Conservation (phyloP, 106 monocot species). For the Dactylorhiza incarnata region DNA sequence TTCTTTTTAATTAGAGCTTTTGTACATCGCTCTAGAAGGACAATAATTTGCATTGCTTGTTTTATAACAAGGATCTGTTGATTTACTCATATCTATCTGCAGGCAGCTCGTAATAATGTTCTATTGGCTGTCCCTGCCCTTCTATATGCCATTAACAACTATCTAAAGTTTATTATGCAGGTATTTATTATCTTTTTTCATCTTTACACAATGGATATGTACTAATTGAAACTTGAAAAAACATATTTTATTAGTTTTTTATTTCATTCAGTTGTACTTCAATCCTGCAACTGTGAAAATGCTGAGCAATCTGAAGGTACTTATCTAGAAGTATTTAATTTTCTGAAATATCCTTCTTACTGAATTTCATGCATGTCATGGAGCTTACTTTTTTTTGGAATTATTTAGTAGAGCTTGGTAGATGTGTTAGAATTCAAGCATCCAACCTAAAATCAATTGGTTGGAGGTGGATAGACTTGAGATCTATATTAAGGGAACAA, state of each 20-base stretch:
- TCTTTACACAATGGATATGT: neutral
- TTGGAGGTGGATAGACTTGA: too few species aligned
- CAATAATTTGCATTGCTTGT: too few species aligned
- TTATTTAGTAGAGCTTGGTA: too few species aligned
- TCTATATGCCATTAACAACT: conserved; percentile 76
- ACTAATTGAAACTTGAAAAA: neutral
- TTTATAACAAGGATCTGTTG: neutral
- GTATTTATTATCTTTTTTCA: conserved; percentile 16
- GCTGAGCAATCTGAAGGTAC: conserved; percentile 71
- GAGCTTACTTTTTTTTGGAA: too few species aligned
- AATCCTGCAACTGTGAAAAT: conserved; percentile 75
- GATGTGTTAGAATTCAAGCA: too few species aligned
- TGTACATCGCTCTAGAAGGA: too few species aligned
- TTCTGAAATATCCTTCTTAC: too few species aligned
- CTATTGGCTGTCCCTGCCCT: conserved; percentile 70
- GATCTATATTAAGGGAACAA: too few species aligned
- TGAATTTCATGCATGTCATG: too few species aligned
- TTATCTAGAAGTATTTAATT: neutral
- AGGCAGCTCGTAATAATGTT: conserved; percentile 68
- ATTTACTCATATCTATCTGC: conserved; percentile 3
- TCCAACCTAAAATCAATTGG: too few species aligned
- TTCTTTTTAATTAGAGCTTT: too few species aligned
- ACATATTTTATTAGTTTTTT: neutral
- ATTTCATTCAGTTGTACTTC: conserved; percentile 50
- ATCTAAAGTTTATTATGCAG: conserved; percentile 80